A percentile compares a stretch with the other conserved stretches of the same genome.
These are phyloP conservation scores for Tylopilus orsonianus DNA, from an alignment of 1,284 basidiomycete species.

Conservation along the genomic window DNA sequence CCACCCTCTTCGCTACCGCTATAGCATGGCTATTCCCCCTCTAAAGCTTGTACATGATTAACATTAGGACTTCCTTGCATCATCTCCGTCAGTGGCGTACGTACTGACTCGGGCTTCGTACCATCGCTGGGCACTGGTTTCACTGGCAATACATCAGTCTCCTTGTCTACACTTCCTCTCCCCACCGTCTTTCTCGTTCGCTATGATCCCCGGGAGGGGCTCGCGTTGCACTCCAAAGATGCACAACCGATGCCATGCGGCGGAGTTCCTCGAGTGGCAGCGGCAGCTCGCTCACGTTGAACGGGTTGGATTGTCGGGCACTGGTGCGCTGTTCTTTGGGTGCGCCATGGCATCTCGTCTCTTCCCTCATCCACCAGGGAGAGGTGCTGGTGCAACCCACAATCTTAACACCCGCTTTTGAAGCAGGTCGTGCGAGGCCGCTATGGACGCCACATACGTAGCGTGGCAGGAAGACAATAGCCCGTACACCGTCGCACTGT, in stretches of 20 bases:
- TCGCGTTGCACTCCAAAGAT: constrained; percentile 51
- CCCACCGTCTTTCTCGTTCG: not conserved
- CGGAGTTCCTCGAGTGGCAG: constrained; percentile 56
- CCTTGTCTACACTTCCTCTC: constrained; percentile 6
- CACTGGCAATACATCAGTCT: constrained; percentile 9
- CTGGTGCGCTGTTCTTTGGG: constrained; percentile 69
- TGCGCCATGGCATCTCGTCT: constrained; percentile 61
- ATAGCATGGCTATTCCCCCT: not conserved
- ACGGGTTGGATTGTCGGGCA: constrained; percentile 66
- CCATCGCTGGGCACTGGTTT: constrained; percentile 12
- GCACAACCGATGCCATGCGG: constrained; percentile 46
- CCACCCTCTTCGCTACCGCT: not conserved
- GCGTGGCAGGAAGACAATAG: constrained; percentile 75
- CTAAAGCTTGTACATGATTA: constrained; percentile 18
- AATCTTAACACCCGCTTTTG: constrained; percentile 77
- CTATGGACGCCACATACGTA: constrained; percentile 53
- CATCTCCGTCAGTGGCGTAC: constrained; percentile 1
- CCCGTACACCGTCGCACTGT: constrained; percentile 62
- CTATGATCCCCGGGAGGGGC: constrained; percentile 36
- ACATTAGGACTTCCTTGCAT: not conserved
- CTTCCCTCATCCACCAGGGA: constrained; percentile 38
- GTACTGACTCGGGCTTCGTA: constrained; percentile 1
- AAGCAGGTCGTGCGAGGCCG: constrained; percentile 65
- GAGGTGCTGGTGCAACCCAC: constrained; percentile 46
- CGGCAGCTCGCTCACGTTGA: constrained; percentile 49